Base-by-base conservation (phyloP, 768 basidiomycete species). In the Cystobasidium ongulense region DNA sequence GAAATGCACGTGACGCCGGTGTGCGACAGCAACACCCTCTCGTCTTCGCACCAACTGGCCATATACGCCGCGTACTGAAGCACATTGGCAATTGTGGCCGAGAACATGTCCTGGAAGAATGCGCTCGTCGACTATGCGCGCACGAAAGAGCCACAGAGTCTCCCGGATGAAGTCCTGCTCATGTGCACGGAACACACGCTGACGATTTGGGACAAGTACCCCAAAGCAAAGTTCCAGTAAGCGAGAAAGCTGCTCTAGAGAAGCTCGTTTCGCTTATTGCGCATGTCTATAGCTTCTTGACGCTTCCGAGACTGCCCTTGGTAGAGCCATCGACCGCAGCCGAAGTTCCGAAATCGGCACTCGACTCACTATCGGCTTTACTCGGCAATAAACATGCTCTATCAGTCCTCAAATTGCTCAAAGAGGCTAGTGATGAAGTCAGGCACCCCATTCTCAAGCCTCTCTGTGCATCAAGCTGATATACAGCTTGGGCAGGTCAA, bases 121-220 rank as follows among this genome's bases (percentile, higher is more conserved):
- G 74, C 70, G 23, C 59, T 75, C 31, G 61, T 75, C 1, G 27
- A 72, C 29, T 75, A 75, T 53, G 74, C 74, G 1, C 54, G 59
- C 25, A 75, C 70, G 23, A 33, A 33, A 7, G 29, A 36, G 21
- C 74, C 74, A 17, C 21, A 21, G 7, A 72, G 21, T 18, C 36
- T 75, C 10, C 54, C 67, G 23, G 29, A 27, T 11, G 59, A 63
- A 31, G 59, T 75, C 15, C 31, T 52, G 13, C 53, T 74, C 25
- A 23, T 36, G 25, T 41, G 62, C 52, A 66, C 68, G 21, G 57
- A 36, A 17, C 23, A 62, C 25, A 75, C 74, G 3, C 27, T 75
- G 23, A 71, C 74, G 53, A 75, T 75, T 17, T 62, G 29, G 15
- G 74, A 75, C 52, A 74, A 73, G 65, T 74, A 31, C 36, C 63